A percentile compares a stretch with the other conserved stretches of the same genome.
Evolutionary conservation across 2,329 filamentous ascomycete species (phyloP).

Genomic region (Diaporthe amygdali): DNA sequence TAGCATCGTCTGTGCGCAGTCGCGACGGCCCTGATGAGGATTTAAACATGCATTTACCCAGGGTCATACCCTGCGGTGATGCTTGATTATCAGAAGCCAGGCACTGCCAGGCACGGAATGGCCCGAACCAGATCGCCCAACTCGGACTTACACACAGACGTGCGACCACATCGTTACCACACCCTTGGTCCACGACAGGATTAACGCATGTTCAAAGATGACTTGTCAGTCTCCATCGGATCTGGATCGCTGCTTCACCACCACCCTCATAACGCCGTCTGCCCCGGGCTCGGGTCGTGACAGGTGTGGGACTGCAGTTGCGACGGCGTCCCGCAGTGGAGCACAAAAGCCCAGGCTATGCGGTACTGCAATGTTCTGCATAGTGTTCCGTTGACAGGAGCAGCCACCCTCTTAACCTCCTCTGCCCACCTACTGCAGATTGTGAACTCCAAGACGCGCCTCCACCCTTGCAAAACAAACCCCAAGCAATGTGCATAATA

Average conservation of each 20-base stretch:
- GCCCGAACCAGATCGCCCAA: constrained; percentile 3
- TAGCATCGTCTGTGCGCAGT: neutral
- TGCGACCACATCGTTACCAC: neutral
- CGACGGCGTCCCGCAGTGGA: neutral
- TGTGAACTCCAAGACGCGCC: too few species aligned
- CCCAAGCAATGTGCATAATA: neutral
- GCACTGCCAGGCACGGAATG: neutral
- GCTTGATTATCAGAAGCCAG: neutral
- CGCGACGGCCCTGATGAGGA: neutral
- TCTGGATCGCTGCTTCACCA: neutral
- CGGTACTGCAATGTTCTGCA: neutral
- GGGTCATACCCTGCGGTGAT: constrained; percentile 1
- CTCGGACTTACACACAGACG: constrained; percentile 1
- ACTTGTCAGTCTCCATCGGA: neutral
- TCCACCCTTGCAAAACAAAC: neutral
- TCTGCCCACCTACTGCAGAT: neutral
- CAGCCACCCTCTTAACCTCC: neutral
- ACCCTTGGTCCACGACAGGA: neutral
- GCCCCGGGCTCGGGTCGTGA: neutral
- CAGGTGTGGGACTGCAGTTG: neutral
- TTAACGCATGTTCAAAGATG: neutral
- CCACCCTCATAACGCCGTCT: neutral
- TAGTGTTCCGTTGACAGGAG: neutral
- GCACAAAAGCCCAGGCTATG: neutral
- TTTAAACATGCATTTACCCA: neutral